These are phyloP conservation scores for Pythium coloratum DNA, from an alignment of 352 stramenopile genomes.

Conservation along the genomic window DNA sequence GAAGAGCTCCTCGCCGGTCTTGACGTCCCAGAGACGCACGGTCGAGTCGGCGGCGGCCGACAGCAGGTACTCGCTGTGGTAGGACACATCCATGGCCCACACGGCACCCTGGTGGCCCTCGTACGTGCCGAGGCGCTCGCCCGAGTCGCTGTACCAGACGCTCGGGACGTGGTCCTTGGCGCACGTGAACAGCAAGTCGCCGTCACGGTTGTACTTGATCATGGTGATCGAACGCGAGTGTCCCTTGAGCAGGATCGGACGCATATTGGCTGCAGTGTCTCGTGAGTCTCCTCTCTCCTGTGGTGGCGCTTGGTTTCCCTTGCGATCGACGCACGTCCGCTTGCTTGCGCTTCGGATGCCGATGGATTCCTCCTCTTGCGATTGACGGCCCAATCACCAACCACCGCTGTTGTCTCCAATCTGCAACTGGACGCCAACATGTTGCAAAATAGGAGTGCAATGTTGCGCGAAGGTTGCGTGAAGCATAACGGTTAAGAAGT, in stretches of 20 bases:
- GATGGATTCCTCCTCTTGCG: conserved; percentile 20
- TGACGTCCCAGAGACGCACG: conserved; percentile 91
- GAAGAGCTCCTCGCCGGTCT: conserved; percentile 88
- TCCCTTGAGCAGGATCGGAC: conserved; percentile 98
- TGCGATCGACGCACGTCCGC: not conserved
- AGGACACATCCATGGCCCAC: conserved; percentile 95
- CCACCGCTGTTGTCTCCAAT: conserved; percentile 17
- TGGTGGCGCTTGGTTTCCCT: not conserved
- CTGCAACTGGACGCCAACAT: not conserved
- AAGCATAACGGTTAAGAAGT: conserved; percentile 1
- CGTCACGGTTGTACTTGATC: conserved; percentile 99
- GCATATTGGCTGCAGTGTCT: conserved; percentile 54
- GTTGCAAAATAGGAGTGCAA: conserved; percentile 17
- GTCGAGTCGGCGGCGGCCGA: conserved; percentile 95
- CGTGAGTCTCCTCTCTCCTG: not conserved
- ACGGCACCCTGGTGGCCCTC: conserved; percentile 97
- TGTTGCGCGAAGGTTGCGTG: conserved; percentile 16
- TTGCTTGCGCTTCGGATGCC: conserved; percentile 2
- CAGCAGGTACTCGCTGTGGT: conserved; percentile 92
- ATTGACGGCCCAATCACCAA: conserved; percentile 26
- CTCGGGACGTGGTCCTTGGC: conserved; percentile 96
- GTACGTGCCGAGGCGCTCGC: conserved; percentile 96
- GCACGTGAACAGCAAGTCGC: conserved; percentile 97
- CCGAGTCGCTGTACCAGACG: conserved; percentile 97
- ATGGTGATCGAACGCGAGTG: conserved; percentile 98